A percentile compares a stretch with the other conserved stretches of the same genome.
phyloP scores from a whole-genome alignment of 352 stramenopile genomes.

The Phytophthora multivora region DNA sequence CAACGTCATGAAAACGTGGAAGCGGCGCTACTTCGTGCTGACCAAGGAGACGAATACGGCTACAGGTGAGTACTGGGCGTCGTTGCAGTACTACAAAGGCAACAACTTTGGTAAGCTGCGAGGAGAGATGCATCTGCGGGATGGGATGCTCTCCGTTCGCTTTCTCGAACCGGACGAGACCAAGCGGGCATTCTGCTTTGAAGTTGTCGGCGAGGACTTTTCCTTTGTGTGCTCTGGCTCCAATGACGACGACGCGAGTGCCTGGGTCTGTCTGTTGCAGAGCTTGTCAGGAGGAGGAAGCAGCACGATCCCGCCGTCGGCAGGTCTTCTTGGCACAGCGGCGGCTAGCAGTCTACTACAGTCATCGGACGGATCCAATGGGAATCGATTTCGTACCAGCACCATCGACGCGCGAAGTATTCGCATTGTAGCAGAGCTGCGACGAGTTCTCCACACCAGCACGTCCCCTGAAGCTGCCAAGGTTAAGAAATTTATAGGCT shows the following conservation, averaged over 20 bases:
- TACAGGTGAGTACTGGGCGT: slow-evolving; percentile 74
- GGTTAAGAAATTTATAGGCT: slow-evolving; percentile 68
- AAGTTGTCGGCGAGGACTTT: slow-evolving; percentile 73
- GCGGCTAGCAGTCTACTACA: slow-evolving; percentile 43
- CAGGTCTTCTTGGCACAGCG: slow-evolving; percentile 38
- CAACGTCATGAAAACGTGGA: slow-evolving; percentile 86
- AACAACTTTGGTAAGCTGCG: slow-evolving; percentile 82
- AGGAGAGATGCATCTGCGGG: slow-evolving; percentile 78
- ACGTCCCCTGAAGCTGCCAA: slow-evolving; percentile 75
- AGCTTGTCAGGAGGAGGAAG: slow-evolving; percentile 53
- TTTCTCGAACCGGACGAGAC: slow-evolving; percentile 82
- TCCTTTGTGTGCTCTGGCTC: slow-evolving; percentile 79
- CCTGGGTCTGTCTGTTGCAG: slow-evolving; percentile 85
- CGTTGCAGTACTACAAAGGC: slow-evolving; percentile 87
- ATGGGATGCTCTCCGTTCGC: slow-evolving; percentile 66
- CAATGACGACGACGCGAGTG: slow-evolving; percentile 86
- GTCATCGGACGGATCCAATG: slow-evolving; percentile 30
- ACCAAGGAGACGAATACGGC: slow-evolving; percentile 74
- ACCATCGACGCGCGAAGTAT: slow-evolving; percentile 74
- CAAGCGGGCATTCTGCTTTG: slow-evolving; percentile 86
- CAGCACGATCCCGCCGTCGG: slow-evolving; percentile 42
- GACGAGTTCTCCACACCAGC: slow-evolving; percentile 75
- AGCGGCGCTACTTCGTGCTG: slow-evolving; percentile 87
- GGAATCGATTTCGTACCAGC: slow-evolving; percentile 32
- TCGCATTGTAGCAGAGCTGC: slow-evolving; percentile 83